Percentiles rank a stretch among this genome's conserved stretches.
Evolutionary conservation across 192 early-diverging fungal species (phyloP).

Genomic region (Chytriomyces confervae): DNA sequence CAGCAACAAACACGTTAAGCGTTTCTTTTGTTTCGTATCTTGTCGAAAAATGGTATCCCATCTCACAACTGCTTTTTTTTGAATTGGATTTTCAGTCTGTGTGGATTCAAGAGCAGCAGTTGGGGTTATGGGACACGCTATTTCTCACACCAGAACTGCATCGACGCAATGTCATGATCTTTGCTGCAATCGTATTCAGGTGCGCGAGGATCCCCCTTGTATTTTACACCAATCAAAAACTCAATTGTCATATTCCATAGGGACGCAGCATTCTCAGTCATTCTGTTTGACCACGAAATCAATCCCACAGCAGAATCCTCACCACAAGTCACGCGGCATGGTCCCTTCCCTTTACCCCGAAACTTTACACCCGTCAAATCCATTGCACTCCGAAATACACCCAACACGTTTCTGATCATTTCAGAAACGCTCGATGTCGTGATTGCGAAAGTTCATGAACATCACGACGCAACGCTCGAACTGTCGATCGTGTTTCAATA

Average conservation of each 20-base stretch:
- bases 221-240: not conserved
- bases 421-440: not conserved
- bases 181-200: no score
- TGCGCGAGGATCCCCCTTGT: no score
- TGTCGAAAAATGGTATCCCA: no score
- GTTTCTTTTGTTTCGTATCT: no score
- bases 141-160: no score
- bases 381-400: not conserved
- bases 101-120: not conserved
- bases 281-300: slow-evolving; percentile 9
- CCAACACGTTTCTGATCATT: not conserved
- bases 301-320: not conserved
- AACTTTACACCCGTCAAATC: not conserved
- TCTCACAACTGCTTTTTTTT: slow-evolving; percentile 36
- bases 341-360: slow-evolving; percentile 5
- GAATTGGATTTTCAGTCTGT: slow-evolving; percentile 27
- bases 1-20: not conserved
- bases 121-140: not conserved
- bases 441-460: not conserved
- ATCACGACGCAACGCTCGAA: not conserved
- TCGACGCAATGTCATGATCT: no score
- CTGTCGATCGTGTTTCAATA: not conserved
- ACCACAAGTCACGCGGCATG: slow-evolving; percentile 14
- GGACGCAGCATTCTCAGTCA: slow-evolving; percentile 5
- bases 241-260: slow-evolving; percentile 9